phyloP scores from a whole-genome alignment of 805 yeast species.

The Monosporozyma unispora region DNA sequence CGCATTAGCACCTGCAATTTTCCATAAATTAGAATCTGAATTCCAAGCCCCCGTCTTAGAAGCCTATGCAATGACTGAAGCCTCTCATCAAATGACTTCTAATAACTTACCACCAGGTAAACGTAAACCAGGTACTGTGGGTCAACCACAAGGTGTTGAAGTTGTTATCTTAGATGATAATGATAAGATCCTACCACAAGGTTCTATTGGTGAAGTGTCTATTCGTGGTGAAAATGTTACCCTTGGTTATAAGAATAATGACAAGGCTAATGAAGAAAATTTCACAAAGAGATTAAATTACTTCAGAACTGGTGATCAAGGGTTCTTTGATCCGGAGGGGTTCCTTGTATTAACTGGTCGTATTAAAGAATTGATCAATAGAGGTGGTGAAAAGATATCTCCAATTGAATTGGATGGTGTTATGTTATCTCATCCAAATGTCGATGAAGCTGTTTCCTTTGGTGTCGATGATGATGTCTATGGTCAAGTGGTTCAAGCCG shows the following conservation, averaged over 20 bases:
- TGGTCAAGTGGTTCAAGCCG: conserved; percentile 67
- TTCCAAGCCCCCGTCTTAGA: conserved; percentile 63
- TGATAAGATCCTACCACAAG: conserved; percentile 40
- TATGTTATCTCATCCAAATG: conserved; percentile 51
- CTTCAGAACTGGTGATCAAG: conserved; percentile 78
- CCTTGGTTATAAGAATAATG: conserved; percentile 61
- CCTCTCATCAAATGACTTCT: conserved; percentile 73
- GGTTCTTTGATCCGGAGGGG: conserved; percentile 49
- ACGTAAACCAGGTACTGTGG: conserved; percentile 65
- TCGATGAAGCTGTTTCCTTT: conserved; percentile 61
- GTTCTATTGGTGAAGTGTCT: conserved; percentile 58
- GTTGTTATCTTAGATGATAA: conserved; percentile 46
- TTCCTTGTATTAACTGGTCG: conserved; percentile 58
- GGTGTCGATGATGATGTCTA: conserved; percentile 60
- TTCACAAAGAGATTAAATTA: conserved; percentile 48
- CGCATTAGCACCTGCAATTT: conserved; percentile 57
- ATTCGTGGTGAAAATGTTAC: conserved; percentile 63
- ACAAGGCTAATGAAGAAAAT: conserved; percentile 58
- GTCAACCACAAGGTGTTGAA: conserved; percentile 62
- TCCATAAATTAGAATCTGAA: conserved; percentile 45
- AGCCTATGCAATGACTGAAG: conserved; percentile 78
- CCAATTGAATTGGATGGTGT: conserved; percentile 63
- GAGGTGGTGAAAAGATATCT: conserved; percentile 72
- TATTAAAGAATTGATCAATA: conserved; percentile 62
- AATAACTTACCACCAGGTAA: conserved; percentile 57